phyloP scores from a whole-genome alignment of 345 rosid species.

The Cardamine chenopodiifolia region DNA sequence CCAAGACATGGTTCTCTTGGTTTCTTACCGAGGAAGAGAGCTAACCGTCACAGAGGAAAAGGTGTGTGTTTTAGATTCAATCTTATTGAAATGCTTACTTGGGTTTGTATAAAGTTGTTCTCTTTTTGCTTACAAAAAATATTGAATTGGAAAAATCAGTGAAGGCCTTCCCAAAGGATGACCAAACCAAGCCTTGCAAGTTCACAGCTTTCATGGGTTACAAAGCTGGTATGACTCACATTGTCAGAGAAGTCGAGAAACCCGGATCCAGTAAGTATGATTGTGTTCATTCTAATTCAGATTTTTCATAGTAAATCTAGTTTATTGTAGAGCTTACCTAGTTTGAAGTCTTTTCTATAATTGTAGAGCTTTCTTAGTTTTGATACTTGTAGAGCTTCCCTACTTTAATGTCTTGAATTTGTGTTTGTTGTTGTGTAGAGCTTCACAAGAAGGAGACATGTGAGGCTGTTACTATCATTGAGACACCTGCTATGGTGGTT shows the following conservation, averaged over 20 bases:
- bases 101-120: not conserved
- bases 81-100: not conserved
- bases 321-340: not conserved
- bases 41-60: slow-evolving; percentile 85
- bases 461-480: slow-evolving; percentile 82
- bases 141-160: slow-evolving; percentile 45
- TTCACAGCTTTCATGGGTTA: slow-evolving; percentile 88
- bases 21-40: slow-evolving; percentile 88
- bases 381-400: not conserved
- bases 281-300: not conserved
- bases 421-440: slow-evolving; percentile 44
- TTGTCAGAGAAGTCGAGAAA: slow-evolving; percentile 84
- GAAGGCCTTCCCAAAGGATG: slow-evolving; percentile 93
- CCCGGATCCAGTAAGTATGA: slow-evolving; percentile 80
- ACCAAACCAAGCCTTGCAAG: slow-evolving; percentile 71
- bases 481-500: slow-evolving; percentile 81
- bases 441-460: slow-evolving; percentile 95
- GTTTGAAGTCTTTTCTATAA: not conserved
- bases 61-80: slow-evolving; percentile 36
- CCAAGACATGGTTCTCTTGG: slow-evolving; percentile 95
- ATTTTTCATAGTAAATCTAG: not conserved
- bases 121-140: not conserved
- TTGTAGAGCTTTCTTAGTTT: not conserved
- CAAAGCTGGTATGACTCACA: slow-evolving; percentile 96
- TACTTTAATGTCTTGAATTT: not conserved